phyloP scores from a whole-genome alignment of 2,329 filamentous ascomycete genomes.

The Bipolaris victoriae region DNA sequence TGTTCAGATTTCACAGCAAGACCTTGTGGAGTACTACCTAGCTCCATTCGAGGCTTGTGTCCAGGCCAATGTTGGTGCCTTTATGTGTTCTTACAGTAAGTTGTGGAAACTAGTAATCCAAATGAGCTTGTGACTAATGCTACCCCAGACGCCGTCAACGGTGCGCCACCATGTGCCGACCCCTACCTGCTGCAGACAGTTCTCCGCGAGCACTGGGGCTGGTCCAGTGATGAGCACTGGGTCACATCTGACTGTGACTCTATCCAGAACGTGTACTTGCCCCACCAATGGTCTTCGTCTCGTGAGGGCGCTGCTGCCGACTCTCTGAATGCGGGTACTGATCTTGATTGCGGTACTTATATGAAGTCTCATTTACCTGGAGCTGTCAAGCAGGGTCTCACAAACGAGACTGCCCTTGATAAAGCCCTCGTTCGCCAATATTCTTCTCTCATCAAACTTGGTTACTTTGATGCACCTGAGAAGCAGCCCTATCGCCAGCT shows the following conservation, averaged over 20 bases:
- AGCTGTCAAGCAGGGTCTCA: constrained; percentile 23
- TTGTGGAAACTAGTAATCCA: not conserved
- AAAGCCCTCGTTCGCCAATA: constrained; percentile 61
- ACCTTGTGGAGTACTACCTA: constrained; percentile 72
- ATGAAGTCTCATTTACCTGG: constrained; percentile 31
- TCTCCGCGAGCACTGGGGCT: constrained; percentile 70
- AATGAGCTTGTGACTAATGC: constrained; percentile 34
- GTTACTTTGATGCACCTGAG: constrained; percentile 51
- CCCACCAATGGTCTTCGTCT: constrained; percentile 49
- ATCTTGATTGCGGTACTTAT: constrained; percentile 32
- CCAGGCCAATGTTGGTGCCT: constrained; percentile 53
- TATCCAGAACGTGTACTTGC: constrained; percentile 63
- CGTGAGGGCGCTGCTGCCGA: constrained; percentile 36
- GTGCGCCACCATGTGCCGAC: constrained; percentile 68
- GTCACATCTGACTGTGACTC: constrained; percentile 71
- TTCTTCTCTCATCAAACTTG: constrained; percentile 60
- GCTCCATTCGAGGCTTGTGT: constrained; percentile 65
- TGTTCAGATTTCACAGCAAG: constrained; percentile 64
- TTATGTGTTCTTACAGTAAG: constrained; percentile 62
- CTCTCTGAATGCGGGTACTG: constrained; percentile 37
- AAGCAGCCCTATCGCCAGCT: constrained; percentile 34
- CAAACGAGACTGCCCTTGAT: constrained; percentile 56
- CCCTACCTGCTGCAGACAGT: constrained; percentile 68
- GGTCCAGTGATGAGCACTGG: constrained; percentile 65
- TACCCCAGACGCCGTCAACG: constrained; percentile 64